Base-by-base conservation (phyloP, 768 basidiomycete species). In the Lactarius akahatsu region DNA sequence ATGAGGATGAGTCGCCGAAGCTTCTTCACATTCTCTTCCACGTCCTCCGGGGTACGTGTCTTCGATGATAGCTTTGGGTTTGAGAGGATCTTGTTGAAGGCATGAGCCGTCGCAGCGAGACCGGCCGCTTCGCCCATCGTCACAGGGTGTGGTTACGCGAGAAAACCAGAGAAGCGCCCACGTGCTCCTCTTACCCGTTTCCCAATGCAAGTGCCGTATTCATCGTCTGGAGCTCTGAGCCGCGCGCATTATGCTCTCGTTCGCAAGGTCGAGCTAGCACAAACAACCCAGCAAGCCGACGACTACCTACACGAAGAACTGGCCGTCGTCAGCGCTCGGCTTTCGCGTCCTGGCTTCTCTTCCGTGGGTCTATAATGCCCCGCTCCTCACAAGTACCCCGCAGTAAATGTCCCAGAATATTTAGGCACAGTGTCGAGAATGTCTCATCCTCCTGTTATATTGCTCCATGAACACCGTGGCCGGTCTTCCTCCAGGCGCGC, bases 1-100 rank as follows among this genome's bases (percentile, higher is more conserved):
- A 94, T 91, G 38, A 97, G 85, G 56, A 97, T 94, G 78, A 94
- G 80, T 43, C 94, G 84, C 50, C 94, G 80, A 63, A 97, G 79
- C 77, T 92, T 92, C 79, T 91, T 94, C n/a, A 89, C 81, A 26
- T 86, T 87, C 75, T 96, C 94, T 45, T 92, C 89, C 32, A 93
- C 85, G 67, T 86, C 86, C 40, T 81, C 79, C 26, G 85, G 78
- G 18, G 85, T 80, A 63, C 87, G 83, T 64, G 86, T 83, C 76
- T 86, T 90, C 7, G 89, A 86, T 9, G 83, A 78, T 9, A 78
- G 74, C 73, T 86, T 90, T 63, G 90, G 83, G 69, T 88, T 88
- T 70, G 83, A 87, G 50, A 94, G 80, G 50, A 93, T 83, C 73
- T 92, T 94, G 77, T 86, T 89, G 76, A 93, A 92, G 23, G 91